Percentiles rank a stretch among this genome's conserved stretches.
Evolutionary conservation across 176 grass and related monocot species (phyloP).

Genomic region (Ananas comosus): DNA sequence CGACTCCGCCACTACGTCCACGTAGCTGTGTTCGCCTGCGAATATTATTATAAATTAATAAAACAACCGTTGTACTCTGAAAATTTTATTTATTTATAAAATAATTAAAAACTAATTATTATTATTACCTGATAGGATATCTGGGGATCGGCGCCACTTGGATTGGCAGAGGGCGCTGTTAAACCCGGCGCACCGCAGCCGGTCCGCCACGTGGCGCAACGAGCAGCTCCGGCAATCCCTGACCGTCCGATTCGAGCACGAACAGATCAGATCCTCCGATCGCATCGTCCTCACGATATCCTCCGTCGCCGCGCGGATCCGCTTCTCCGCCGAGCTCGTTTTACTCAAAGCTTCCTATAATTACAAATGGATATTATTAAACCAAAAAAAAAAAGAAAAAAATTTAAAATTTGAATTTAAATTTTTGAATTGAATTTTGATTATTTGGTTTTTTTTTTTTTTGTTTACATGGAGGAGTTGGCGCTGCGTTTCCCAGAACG

Average conservation of each 20-base stretch:
- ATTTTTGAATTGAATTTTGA: neutral
- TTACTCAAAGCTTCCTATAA: constrained; percentile 57
- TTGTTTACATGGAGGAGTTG: constrained; percentile 39
- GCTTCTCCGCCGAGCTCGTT: constrained; percentile 58
- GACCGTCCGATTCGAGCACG: constrained; percentile 32
- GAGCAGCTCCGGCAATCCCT: constrained; percentile 49
- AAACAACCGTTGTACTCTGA: neutral
- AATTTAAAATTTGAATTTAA: neutral
- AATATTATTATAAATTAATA: neutral
- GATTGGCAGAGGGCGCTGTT: constrained; percentile 77
- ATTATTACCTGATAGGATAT: constrained; percentile 60
- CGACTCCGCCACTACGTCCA: constrained; percentile 57
- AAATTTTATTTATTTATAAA: neutral
- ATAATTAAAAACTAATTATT: neutral
- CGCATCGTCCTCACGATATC: constrained; percentile 37
- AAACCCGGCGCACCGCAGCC: constrained; percentile 52
- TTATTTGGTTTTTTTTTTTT: neutral
- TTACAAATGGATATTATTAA: neutral
- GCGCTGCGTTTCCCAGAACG: constrained; percentile 63
- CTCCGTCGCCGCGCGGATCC: constrained; percentile 47
- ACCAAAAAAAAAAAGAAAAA: neutral
- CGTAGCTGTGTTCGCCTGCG: constrained; percentile 89
- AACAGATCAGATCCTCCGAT: constrained; percentile 22
- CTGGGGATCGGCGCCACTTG: constrained; percentile 63
- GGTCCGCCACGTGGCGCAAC: constrained; percentile 33